Evolutionary conservation across 371 early-diverging fungal genomes (phyloP).

Genomic region (Furculomyces boomerangus): DNA sequence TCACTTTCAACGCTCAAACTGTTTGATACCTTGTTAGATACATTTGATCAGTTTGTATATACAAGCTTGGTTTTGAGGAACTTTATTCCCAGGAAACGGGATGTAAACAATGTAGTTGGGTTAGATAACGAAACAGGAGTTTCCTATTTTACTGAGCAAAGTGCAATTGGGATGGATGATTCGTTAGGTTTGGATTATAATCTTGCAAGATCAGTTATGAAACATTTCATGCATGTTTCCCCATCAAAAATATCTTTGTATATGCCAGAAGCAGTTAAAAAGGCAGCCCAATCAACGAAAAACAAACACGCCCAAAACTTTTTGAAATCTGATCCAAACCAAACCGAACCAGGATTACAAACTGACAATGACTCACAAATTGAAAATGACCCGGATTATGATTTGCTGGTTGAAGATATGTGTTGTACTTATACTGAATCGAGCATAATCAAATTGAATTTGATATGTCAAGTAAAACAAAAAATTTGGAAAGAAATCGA

Average conservation of each 20-base stretch:
- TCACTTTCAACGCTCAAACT: slow-evolving; percentile 33
- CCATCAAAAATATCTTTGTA: slow-evolving; percentile 11
- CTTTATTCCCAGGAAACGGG: slow-evolving; percentile 10
- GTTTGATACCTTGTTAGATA: slow-evolving; percentile 41
- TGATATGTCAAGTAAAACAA: not conserved
- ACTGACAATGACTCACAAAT: not conserved
- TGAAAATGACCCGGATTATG: not conserved
- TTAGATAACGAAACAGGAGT: not conserved
- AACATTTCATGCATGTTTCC: slow-evolving; percentile 15
- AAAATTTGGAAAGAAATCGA: not conserved
- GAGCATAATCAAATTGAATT: not conserved
- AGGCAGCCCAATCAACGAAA: slow-evolving; percentile 5
- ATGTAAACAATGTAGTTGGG: not conserved
- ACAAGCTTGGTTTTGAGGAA: slow-evolving; percentile 40
- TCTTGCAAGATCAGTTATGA: slow-evolving; percentile 15
- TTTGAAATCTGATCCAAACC: not conserved
- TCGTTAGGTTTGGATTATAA: slow-evolving; percentile 18
- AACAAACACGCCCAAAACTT: not conserved
- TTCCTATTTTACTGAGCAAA: too few relatives aligned
- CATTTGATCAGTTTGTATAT: slow-evolving; percentile 42
- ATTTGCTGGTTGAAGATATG: not conserved
- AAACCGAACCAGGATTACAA: not conserved
- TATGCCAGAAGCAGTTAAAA: slow-evolving; percentile 16
- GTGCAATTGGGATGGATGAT: slow-evolving; percentile 15
- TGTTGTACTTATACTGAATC: not conserved